Evolutionary conservation across 176 grass and related monocot genomes (phyloP), one percentile per base, ranked within the genome.

Genomic region (Carex pumila): DNA sequence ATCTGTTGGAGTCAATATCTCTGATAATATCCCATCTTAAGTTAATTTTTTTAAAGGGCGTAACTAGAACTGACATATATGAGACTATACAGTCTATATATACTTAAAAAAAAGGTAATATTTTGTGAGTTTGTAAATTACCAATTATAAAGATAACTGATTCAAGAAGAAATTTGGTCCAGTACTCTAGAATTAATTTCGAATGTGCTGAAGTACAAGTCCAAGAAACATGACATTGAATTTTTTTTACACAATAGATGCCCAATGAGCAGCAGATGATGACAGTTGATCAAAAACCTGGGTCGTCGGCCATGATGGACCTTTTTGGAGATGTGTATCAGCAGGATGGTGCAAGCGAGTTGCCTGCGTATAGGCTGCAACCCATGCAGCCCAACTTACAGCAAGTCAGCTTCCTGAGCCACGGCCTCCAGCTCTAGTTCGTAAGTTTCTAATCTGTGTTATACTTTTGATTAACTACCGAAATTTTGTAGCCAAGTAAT

Each of bases 351-450:
- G 79, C 80, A 14, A 82, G 61, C 34, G 85, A 92, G 86, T 60
- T 90, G 29, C 84, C 86, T 17, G 81, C 82, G 55, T 88, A 67
- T 85, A 88, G 85, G 76, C 88, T 90, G 61, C 92, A 92, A 75
- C 90, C 92, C 1, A 66, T 83, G 86, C 92, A 94, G 52, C 88
- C 90, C 67, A 90, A 92, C 45, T 88, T 90, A 61, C 90, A 94
- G 57, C 88, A 92, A 13, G 63, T 61, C 25, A 67, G 7, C 84
- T 75, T 90, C 34, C 88, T 84, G 7, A 81, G 86, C 69, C 89
- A 86, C 30, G 58, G 84, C 45, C 88, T 84, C 10, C 86, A 89
- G 31, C 90, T 94, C 7, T 94, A 80, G 90, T 94, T 84, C 45
- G 58, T 60, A 43, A 80, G 31, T 62, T 70, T 41, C 36, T 70